phyloP scores from a whole-genome alignment of 2,329 filamentous ascomycete genomes.

The Ciborinia camelliae region DNA sequence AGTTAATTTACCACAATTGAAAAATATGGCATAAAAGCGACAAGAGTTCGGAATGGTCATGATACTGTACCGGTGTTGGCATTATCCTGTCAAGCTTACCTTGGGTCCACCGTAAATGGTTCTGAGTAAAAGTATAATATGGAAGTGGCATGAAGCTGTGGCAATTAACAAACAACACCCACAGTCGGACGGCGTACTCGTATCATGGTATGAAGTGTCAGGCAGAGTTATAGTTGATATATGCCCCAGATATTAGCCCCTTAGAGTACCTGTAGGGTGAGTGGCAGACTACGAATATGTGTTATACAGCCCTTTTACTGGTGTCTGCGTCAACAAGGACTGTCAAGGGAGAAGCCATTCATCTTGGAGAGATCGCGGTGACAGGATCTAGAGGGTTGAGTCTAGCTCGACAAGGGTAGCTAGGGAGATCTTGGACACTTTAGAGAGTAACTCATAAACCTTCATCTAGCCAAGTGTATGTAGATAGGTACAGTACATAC shows the following conservation, averaged over 20 bases:
- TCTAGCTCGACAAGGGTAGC: neutral
- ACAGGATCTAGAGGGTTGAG: slow-evolving; percentile 12
- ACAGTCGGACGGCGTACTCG: neutral
- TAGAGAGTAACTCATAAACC: neutral
- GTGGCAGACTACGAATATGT: neutral
- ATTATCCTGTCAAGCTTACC: slow-evolving; percentile 9
- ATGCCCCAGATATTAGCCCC: neutral
- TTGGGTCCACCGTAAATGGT: neutral
- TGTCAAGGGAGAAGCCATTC: neutral
- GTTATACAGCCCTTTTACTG: slow-evolving; percentile 8
- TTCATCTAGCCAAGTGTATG: neutral
- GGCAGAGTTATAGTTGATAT: neutral
- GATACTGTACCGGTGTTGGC: slow-evolving; percentile 3
- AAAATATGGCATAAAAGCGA: slow-evolving; percentile 4
- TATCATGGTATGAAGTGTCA: neutral
- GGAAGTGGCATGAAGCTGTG: slow-evolving; percentile 6
- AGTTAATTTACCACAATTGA: slow-evolving; percentile 15
- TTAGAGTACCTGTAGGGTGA: neutral
- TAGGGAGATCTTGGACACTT: neutral
- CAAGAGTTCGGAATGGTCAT: neutral
- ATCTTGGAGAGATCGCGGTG: slow-evolving; percentile 8
- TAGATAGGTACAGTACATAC: neutral
- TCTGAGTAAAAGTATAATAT: slow-evolving; percentile 1
- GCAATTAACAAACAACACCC: neutral
- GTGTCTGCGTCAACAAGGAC: neutral